These are phyloP conservation scores for Raddia guianensis DNA, from an alignment of 176 grass and related monocot species.

Conservation along the genomic window DNA sequence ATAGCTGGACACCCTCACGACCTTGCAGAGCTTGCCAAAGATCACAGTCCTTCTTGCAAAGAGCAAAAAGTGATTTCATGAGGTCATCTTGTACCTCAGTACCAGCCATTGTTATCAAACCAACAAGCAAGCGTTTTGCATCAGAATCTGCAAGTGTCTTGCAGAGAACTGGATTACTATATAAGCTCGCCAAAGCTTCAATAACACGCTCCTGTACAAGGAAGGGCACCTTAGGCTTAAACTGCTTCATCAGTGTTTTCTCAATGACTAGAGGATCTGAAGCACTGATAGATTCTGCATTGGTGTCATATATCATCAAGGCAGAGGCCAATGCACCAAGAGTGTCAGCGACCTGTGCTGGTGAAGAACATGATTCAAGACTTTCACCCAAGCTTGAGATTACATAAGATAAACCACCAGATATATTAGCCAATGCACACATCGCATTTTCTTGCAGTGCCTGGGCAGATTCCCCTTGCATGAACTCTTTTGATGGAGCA, in stretches of 20 bases:
- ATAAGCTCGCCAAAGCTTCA: slow-evolving; percentile 99
- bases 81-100: slow-evolving; percentile 95
- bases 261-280: slow-evolving; percentile 84
- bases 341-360: slow-evolving; percentile 95
- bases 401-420: slow-evolving; percentile 95
- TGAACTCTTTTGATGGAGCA: slow-evolving; percentile 99
- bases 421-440: slow-evolving; percentile 99
- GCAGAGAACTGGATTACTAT: slow-evolving; percentile 86
- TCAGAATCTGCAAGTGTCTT: slow-evolving; percentile 82
- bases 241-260: slow-evolving; percentile 91
- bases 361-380: slow-evolving; percentile 93
- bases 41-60: slow-evolving; percentile 87
- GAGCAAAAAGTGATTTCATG: slow-evolving; percentile 80
- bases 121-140: slow-evolving; percentile 89
- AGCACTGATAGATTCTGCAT: slow-evolving; percentile 86
- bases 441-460: slow-evolving; percentile 99
- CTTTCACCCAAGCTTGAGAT: slow-evolving; percentile 98
- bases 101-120: slow-evolving; percentile 94
- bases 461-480: slow-evolving; percentile 99
- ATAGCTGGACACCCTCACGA: slow-evolving; percentile 94
- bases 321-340: slow-evolving; percentile 97
- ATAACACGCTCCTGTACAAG: slow-evolving; percentile 96
- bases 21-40: slow-evolving; percentile 99
- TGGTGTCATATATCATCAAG: slow-evolving; percentile 97
- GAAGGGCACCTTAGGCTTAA: slow-evolving; percentile 84